Conservation (phyloP, 108 stramenopile species). For the Cyclotella kingstonii region DNA sequence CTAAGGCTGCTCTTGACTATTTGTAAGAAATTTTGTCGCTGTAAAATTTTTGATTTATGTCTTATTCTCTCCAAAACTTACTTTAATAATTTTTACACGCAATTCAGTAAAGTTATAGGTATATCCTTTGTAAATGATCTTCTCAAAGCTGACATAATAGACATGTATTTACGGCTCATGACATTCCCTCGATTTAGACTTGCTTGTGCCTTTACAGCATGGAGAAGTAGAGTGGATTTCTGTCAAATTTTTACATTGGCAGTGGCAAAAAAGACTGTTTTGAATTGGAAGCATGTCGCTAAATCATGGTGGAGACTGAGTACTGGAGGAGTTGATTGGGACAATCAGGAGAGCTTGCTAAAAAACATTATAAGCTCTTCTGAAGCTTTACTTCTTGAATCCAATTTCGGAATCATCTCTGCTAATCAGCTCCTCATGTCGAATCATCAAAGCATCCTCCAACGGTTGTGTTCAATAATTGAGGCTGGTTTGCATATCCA, state of each 20-base stretch:
- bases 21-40: background rate
- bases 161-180: conserved; percentile 8
- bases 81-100: too few relatives aligned
- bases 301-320: conserved; percentile 6
- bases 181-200: conserved; percentile 6
- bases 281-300: conserved; percentile 14
- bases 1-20: conserved; percentile 2
- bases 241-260: background rate
- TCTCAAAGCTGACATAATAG: background rate
- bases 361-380: conserved; percentile 3
- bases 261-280: conserved; percentile 5
- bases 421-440: conserved; percentile 14
- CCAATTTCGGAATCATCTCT: conserved; percentile 12
- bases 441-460: background rate
- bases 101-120: background rate
- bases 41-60: background rate
- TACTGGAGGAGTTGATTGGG: background rate
- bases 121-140: conserved; percentile 16
- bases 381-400: conserved; percentile 2
- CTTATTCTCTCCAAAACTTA: too few relatives aligned
- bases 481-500: conserved; percentile 2
- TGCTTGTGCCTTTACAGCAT: conserved; percentile 23
- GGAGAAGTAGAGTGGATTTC: conserved; percentile 6
- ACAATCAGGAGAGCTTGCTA: background rate
- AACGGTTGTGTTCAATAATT: conserved; percentile 3